These are phyloP conservation scores for Lentinula boryana DNA, from an alignment of 768 basidiomycete genomes.

Conservation along the genomic window DNA sequence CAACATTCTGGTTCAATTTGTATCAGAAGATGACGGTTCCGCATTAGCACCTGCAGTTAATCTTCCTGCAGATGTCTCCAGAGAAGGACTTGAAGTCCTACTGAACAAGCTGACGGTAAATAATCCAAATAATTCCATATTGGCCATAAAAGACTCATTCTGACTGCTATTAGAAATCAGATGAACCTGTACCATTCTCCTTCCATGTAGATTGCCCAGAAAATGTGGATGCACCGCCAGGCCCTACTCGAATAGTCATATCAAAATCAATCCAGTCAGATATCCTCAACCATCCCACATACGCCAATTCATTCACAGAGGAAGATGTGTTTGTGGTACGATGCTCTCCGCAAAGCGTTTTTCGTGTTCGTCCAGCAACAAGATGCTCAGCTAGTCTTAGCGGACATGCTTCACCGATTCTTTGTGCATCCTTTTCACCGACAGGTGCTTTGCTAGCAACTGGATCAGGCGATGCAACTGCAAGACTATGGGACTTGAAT, in stretches of 20 bases:
- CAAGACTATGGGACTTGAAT: conserved; percentile 89
- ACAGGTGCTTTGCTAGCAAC: conserved; percentile 90
- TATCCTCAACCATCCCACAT: conserved; percentile 57
- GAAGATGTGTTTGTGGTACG: conserved; percentile 87
- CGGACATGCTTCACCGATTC: conserved; percentile 87
- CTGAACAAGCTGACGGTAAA: conserved; percentile 73
- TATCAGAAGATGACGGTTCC: conserved; percentile 79
- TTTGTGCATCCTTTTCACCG: conserved; percentile 94
- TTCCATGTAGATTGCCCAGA: conserved; percentile 81
- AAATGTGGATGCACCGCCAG: conserved; percentile 26
- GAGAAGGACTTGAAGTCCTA: conserved; percentile 82
- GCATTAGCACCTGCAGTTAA: conserved; percentile 84
- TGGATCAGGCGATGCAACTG: conserved; percentile 91
- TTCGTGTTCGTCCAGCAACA: conserved; percentile 89
- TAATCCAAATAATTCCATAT: conserved; percentile 9
- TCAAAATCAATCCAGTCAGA: conserved; percentile 81
- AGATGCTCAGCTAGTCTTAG: conserved; percentile 90
- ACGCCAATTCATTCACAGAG: conserved; percentile 62
- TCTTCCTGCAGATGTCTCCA: conserved; percentile 79
- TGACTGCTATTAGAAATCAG: conserved; percentile 18
- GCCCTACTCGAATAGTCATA: conserved; percentile 74
- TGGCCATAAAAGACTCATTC: conserved; percentile 8
- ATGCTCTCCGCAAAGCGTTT: conserved; percentile 95
- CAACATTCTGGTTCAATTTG: conserved; percentile 86
- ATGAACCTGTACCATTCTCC: conserved; percentile 88